Conservation (phyloP, 306 rosid genomes). For the Malus fusca region DNA sequence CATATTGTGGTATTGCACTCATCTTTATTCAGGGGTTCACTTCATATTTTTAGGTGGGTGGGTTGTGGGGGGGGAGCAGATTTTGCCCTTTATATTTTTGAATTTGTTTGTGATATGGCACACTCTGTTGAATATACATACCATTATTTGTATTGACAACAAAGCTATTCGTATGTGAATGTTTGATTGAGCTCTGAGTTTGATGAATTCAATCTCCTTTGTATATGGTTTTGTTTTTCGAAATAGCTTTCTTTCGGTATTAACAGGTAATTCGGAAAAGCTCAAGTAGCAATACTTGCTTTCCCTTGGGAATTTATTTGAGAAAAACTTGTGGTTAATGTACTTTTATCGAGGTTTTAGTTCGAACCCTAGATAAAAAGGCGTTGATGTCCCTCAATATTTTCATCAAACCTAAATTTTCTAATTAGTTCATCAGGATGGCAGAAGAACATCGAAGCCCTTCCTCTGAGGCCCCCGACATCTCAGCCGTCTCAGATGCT, state of each 20-base stretch:
- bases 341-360: slow-evolving; percentile 9
- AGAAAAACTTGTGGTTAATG: not conserved
- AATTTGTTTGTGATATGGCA: slow-evolving; percentile 21
- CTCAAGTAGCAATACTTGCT: not conserved
- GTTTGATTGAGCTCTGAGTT: slow-evolving; percentile 20
- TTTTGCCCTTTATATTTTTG: slow-evolving; percentile 4
- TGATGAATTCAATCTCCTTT: not conserved
- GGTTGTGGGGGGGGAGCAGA: not conserved
- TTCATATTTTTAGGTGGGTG: not conserved
- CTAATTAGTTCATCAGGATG: not conserved
- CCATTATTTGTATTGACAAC: slow-evolving; percentile 11
- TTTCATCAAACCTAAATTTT: not conserved
- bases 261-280: not conserved
- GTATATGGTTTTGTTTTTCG: too few relatives aligned
- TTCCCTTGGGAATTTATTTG: not conserved
- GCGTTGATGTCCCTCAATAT: not conserved
- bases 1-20: slow-evolving; percentile 8
- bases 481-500: slow-evolving; percentile 30
- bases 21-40: slow-evolving; percentile 10
- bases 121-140: slow-evolving; percentile 9
- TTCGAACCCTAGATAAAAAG: slow-evolving; percentile 28
- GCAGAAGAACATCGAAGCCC: slow-evolving; percentile 2
- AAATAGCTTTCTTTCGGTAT: not conserved
- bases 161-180: slow-evolving; percentile 8
- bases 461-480: slow-evolving; percentile 30